These are phyloP conservation scores for Lodderomyces beijingensis DNA, from an alignment of 1,139 yeast species.

Conservation along the genomic window DNA sequence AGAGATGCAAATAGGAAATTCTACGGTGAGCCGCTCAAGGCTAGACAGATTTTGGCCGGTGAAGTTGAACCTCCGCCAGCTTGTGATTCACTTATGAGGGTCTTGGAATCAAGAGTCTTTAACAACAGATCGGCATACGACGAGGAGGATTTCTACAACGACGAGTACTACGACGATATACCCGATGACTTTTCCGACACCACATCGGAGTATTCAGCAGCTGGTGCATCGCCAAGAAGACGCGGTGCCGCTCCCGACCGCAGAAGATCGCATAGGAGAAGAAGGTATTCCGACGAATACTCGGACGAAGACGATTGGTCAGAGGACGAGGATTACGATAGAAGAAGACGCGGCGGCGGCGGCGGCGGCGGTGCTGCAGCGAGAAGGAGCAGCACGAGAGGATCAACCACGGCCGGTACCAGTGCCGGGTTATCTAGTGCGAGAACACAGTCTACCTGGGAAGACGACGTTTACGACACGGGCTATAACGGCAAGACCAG, in stretches of 20 bases:
- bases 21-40: conserved; percentile 84
- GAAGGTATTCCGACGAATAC: conserved; percentile 40
- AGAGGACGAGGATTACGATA: conserved; percentile 25
- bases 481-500: conserved; percentile 24
- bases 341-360: conserved; percentile 10
- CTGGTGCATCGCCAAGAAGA: conserved; percentile 19
- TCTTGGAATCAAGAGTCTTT: conserved; percentile 83
- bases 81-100: conserved; percentile 84
- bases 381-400: conserved; percentile 6
- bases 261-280: conserved; percentile 19
- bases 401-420: conserved; percentile 13
- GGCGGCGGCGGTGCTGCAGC: conserved; percentile 7
- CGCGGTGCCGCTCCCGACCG: conserved; percentile 16
- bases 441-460: conserved; percentile 45
- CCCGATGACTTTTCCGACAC: conserved; percentile 61
- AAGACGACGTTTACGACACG: conserved; percentile 58
- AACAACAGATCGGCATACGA: conserved; percentile 49
- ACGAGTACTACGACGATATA: conserved; percentile 62
- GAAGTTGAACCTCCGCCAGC: conserved; percentile 90
- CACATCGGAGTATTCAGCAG: conserved; percentile 28
- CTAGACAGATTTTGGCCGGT: conserved; percentile 78
- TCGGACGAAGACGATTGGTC: conserved; percentile 33
- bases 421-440: conserved; percentile 2
- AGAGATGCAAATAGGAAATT: conserved; percentile 95
- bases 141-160: conserved; percentile 54